Evolutionary conservation across 1,284 basidiomycete genomes (phyloP), one percentile per base, ranked within the genome.

Genomic region (Pseudomicrostroma phylloplanum): DNA sequence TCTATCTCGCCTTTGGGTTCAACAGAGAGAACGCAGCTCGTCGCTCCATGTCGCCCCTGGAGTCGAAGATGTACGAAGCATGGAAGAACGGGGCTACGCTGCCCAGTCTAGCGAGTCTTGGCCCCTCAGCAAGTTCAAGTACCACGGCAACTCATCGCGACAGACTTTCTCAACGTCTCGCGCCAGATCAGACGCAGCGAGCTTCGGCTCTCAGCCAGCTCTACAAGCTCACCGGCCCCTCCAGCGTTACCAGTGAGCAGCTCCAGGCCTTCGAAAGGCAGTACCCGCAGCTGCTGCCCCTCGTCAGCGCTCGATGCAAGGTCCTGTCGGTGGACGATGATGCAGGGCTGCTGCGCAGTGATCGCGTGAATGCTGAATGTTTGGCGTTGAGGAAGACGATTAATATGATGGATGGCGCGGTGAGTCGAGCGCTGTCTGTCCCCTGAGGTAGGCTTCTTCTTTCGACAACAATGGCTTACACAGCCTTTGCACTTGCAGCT

Each of bases 61-160:
- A 54, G 21, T 13, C 25, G 21, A 54, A 54, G 51, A 54, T 54
- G 51, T 54, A 54, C 25, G 21, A 54, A 6, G 51, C 51, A 15
- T 54, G 51, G 51, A 21, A 23, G 21, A 25, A 17, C 21, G 51
- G 51, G 2, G 21, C 17, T 25, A 23, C 17, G 4, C 51, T 26
- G 6, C 51, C 51, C 13, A 13, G 17, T 26, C 21, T 54, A 11
- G n/a, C 46, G n/a, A 7, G 23, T 11, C 46, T 23, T 11, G 12
- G 3, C 12, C 46, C 46, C 12, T 23, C 12, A 7, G 12, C 46
- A n/a, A n/a, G 4, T n/a, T 11, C 46, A n/a, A 11, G n/a, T 7
- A 48, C 6, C 46, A 48, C 46, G 46, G n/a, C n/a, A n/a, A n/a
- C 7, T 3, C 46, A 48, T 23, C 17, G 17, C 46, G 17, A n/a